Conservation (phyloP, 2,329 filamentous ascomycete genomes). For the Cladosporium sphaerospermum region DNA sequence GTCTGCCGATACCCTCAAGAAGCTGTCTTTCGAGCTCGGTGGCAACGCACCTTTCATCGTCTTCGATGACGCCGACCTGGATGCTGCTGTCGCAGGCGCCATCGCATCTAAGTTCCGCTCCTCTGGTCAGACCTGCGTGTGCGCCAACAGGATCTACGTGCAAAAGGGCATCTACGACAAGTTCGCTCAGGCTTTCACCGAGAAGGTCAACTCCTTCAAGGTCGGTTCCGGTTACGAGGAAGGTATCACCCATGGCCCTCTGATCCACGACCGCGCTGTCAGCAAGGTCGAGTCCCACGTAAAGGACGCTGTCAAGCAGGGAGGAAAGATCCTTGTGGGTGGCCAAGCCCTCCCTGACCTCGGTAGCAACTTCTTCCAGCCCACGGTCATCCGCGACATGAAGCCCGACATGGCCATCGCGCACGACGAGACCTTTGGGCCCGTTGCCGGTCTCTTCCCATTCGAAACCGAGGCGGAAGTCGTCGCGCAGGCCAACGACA, state of each 20-base stretch:
- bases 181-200: slow-evolving; percentile 63
- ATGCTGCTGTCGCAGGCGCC: slow-evolving; percentile 74
- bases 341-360: slow-evolving; percentile 68
- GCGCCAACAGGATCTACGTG: slow-evolving; percentile 70
- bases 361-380: slow-evolving; percentile 81
- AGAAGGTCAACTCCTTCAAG: slow-evolving; percentile 66
- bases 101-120: slow-evolving; percentile 87
- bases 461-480: slow-evolving; percentile 89
- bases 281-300: slow-evolving; percentile 76
- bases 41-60: slow-evolving; percentile 96
- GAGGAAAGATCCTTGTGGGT: slow-evolving; percentile 67
- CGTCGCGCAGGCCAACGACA: slow-evolving; percentile 70
- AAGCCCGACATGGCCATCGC: slow-evolving; percentile 77
- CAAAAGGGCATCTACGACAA: slow-evolving; percentile 71
- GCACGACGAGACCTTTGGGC: slow-evolving; percentile 89
- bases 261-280: slow-evolving; percentile 79
- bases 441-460: slow-evolving; percentile 81
- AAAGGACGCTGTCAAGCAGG: slow-evolving; percentile 69
- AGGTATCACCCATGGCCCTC: slow-evolving; percentile 68
- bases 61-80: slow-evolving; percentile 86
- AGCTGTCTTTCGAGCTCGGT: slow-evolving; percentile 82
- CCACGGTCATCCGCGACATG: slow-evolving; percentile 84
- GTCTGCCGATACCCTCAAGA: slow-evolving; percentile 75
- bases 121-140: slow-evolving; percentile 90
- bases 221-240: slow-evolving; percentile 68